Evolutionary conservation across 129 eudicot genomes (phyloP).

Genomic region (Lactuca saligna): DNA sequence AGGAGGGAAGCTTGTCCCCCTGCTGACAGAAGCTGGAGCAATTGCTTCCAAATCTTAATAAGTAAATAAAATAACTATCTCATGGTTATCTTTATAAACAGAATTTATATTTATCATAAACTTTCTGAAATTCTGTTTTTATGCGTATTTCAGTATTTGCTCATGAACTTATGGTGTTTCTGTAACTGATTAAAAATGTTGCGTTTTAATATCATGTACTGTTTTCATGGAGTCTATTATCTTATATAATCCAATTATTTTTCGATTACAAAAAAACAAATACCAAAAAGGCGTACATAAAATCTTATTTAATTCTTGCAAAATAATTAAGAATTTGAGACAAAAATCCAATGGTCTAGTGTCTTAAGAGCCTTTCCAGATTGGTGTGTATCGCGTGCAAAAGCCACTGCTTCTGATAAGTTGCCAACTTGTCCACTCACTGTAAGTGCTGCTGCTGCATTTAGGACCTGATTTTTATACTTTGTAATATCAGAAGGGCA

Average conservation of each 20-base stretch:
- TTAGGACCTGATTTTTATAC: conserved; percentile 54
- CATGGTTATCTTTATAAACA: conserved; percentile 13
- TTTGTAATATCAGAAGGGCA: neutral
- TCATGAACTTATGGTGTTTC: conserved; percentile 10
- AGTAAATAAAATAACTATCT: conserved; percentile 19
- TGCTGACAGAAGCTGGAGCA: conserved; percentile 74
- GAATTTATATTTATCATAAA: conserved; percentile 1
- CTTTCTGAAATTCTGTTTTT: conserved; percentile 16
- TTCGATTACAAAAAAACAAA: neutral
- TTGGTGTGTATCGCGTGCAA: conserved; percentile 73
- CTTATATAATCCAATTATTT: neutral
- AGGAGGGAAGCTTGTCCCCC: conserved; percentile 64
- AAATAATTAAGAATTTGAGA: conserved; percentile 33
- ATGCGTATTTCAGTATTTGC: conserved; percentile 5
- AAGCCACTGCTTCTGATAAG: conserved; percentile 70
- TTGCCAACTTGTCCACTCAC: conserved; percentile 59
- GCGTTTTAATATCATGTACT: conserved; percentile 14
- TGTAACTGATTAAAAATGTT: conserved; percentile 4
- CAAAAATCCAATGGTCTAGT: conserved; percentile 52
- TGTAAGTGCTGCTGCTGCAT: conserved; percentile 84
- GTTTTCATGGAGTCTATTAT: conserved; percentile 18
- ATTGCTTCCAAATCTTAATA: conserved; percentile 34
- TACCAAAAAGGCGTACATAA: neutral
- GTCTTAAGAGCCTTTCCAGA: conserved; percentile 63
- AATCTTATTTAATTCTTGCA: neutral